phyloP scores from a whole-genome alignment of 2,329 filamentous ascomycete species.

The Fusarium sp. region DNA sequence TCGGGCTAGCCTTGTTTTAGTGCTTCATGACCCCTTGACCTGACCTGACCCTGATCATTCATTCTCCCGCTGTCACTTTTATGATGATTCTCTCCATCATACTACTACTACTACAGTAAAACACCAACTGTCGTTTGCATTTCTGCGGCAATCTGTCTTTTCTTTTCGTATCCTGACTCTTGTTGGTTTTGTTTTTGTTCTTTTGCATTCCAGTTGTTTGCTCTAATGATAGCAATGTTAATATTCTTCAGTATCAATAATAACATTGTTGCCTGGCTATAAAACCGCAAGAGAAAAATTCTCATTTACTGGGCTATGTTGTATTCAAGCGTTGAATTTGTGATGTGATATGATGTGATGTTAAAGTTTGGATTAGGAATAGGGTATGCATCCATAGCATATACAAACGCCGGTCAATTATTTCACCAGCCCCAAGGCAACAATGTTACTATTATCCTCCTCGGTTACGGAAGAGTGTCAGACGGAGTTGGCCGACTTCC shows the following conservation, averaged over 20 bases:
- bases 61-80: neutral
- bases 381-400: neutral
- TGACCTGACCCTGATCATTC: slow-evolving; percentile 4
- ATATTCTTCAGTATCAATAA: neutral
- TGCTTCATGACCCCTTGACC: slow-evolving; percentile 17
- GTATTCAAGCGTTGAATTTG: neutral
- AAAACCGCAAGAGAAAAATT: neutral
- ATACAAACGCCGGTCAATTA: neutral
- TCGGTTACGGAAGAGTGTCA: neutral
- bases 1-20: slow-evolving; percentile 36
- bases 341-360: neutral
- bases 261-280: neutral
- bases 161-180: neutral
- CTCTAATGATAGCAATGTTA: neutral
- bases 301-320: neutral
- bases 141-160: neutral
- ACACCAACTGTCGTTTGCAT: neutral
- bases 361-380: neutral
- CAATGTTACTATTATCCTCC: neutral
- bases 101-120: neutral
- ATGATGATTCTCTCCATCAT: slow-evolving; percentile 9
- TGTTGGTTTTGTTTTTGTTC: neutral
- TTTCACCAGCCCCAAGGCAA: neutral
- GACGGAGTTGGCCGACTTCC: neutral
- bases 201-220: neutral